Base-by-base conservation (phyloP, 208 protist genomes). In the Hexamita inflata region DNA sequence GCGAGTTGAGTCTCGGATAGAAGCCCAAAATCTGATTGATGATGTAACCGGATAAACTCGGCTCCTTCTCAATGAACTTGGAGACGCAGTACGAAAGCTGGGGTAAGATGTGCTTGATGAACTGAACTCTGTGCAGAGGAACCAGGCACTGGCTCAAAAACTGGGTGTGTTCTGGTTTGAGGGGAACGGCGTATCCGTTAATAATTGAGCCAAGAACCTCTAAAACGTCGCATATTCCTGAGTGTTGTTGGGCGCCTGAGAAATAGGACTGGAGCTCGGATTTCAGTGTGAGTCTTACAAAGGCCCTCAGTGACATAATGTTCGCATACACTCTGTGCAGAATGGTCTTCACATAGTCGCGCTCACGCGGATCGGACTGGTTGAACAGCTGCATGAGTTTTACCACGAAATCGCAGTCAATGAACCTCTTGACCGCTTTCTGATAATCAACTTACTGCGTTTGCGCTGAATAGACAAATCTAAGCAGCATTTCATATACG, bases 131-230 rank as follows among this genome's bases (percentile, higher is more conserved):
- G 73, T 90, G 87, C 13, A 90, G 75, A 11, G 87, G 87, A 30
- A 90, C 41, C 0, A 90, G 73, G 13, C 76, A 77, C 9, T 79
- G 58, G 30, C 30, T 26, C 0, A 86, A 41, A 42, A 87, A 87
- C n/a, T 62, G 39, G 13, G 74, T 82, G 67, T 90, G 88, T 73
- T 90, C 88, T 42, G 78, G 77, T 68, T 89, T 89, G 0, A 90
- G 66, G 7, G 88, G 88, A 0, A 85, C 60, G 0, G 84, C 84
- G 78, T 89, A 90, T 0, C 88, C 88, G 64, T 90, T 86, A 41
- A 90, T 89, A 58, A 90, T 89, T 26, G 73, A 84, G 11, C 86
- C 87, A 0, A 89, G 73, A 57, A 90, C 87, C 65, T 89, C 88
- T 9, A 90, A 78, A 39, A 90, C 75, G 58, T 89, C 88, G 4